Base-by-base conservation (phyloP, 352 stramenopile species). In the Pythium pyrilobum region DNA sequence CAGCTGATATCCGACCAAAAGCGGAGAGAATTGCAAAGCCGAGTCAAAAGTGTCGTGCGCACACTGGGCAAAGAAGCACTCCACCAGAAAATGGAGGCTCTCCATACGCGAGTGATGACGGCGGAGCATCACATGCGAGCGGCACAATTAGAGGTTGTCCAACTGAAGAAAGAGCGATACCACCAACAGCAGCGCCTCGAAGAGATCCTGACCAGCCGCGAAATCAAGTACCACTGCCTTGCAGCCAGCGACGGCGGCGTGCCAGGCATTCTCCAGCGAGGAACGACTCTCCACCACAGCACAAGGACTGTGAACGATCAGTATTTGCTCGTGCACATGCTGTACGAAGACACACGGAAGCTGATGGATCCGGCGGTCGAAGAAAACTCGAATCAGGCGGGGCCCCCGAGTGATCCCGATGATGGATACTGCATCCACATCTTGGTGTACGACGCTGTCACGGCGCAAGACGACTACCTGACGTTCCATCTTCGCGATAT, bases 61-160 rank as follows among this genome's bases (percentile, higher is more conserved):
- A 85, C 67, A 31, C 52, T 91, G 0, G 77, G 77, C 5, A 82
- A 81, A 40, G 75, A 88, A n/a, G 73, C 77, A 10, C 53, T 91
- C 11, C 66, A 59, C 4, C 67, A 78, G 8, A 87, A 89, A n/a
- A 74, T 86, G 63, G 78, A 86, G 48, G 58, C 60, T 12, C 55
- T 89, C 8, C 65, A 84, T 39, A 71, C 61, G 0, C 66, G 75
- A 23, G 60, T 67, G 4, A 67, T 87, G 27, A 61, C 71, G 4
- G 74, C 78, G 0, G 78, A 89, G 42, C 75, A 89, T 23, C 56
- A 59, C 18, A 77, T 84, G 71, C 73, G 72, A 3, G 68, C 62
- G 0, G 69, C 75, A 8, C 72, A 85, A 52, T 50, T 85, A 4
- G 67, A 87, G 40, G 57, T 57, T 41, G 57, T 45, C 5, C 48